Base-by-base conservation (phyloP, 805 yeast species). In the Metschnikowia colocasiae region DNA sequence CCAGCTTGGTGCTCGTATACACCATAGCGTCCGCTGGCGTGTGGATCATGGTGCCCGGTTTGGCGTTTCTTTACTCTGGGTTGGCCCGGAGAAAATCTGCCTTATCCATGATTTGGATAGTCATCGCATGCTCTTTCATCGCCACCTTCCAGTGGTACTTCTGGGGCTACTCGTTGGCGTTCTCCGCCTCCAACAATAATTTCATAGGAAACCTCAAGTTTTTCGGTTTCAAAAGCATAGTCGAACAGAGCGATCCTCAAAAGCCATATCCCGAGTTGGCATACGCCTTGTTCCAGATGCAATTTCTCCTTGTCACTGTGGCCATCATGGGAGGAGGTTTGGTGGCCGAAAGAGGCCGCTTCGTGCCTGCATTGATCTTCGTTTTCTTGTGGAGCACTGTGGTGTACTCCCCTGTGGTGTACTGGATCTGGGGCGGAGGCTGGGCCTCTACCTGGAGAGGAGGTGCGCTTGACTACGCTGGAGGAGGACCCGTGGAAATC, bases 401-500 rank as follows among this genome's bases (percentile, higher is more conserved):
- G 4, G 97, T 91, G 12, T 92, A 92, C 68, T 86, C 95, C 63
- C 98, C 98, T 0, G 78, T 92, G n/a, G 92, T 92, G 5, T 88
- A 82, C 68, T 91, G 98, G 97, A 82, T 87, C 46, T 92, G 98
- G 98, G 85, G 89, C 47, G 83, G 83, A 39, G 98, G 99, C 33
- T 92, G 98, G 98, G 96, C 96, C 31, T 77, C 76, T 55, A 41
- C 52, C 13, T 72, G 65, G 65, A 75, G 81, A 57, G 92, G 96
- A 82, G 97, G 96, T 5, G 98, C 84, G 1, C 73, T 92, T 43
- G 99, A 92, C 64, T 92, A 87, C 65, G 99, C 99, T 20, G 99
- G 99, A 26, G 98, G 98, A 47, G 97, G 97, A 0, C 96, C 97
- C 0, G 97, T 92, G 23, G 98, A 92, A 65, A 88, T 94, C 47